Evolutionary conservation across 495 filamentous ascomycete genomes (phyloP), one percentile per base, ranked within the genome.

Genomic region (Coniosporium apollinis): DNA sequence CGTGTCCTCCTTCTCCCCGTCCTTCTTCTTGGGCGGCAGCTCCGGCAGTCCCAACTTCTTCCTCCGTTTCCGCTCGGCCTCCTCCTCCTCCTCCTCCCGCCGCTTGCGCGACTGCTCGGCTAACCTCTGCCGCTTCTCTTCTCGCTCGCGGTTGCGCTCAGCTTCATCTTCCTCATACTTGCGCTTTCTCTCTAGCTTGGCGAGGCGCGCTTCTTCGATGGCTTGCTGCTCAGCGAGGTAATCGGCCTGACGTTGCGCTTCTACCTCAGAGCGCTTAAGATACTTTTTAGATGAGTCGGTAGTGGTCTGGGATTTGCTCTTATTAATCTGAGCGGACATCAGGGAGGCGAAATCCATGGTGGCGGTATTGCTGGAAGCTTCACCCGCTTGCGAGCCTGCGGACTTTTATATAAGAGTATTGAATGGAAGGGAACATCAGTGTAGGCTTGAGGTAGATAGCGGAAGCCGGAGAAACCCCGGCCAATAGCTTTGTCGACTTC

Each of bases 281-380:
- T 84, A 96, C 60, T 89, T 94, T 46, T 80, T 82, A 14, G 19
- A 1, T 6, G 53, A 37, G 15, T 59, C 48, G 43, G 57, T 34
- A 20, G 48, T 28, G 8, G 42, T 17, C 30, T 39, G 13, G 40
- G 62, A 51, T 56, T 79, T 80, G 43, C 72, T 62, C 53, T 91
- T 83, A 47, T 79, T 69, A 54, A 94, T 91, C 55, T 92, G 80
- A 39, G 78, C 73, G 47, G 79, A 72, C 80, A 97, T 87, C 26
- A 97, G 64, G 7, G 82, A 67, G 31, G 82, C 83, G 66, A 97
- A 94, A 56, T 97, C 85, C 89, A 97, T 97, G 35, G 11, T 19
- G 30, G 30, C 30, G 16, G 2, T 15, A 13, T 8, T 18, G 21
- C 36, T 43, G 36, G 30, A 41, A 31, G 28, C 30, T 19, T n/a